A percentile compares a stretch with the other conserved stretches of the same genome.
Evolutionary conservation across 2,329 filamentous ascomycete genomes (phyloP).

Genomic region (Cordyceps pruinosa): DNA sequence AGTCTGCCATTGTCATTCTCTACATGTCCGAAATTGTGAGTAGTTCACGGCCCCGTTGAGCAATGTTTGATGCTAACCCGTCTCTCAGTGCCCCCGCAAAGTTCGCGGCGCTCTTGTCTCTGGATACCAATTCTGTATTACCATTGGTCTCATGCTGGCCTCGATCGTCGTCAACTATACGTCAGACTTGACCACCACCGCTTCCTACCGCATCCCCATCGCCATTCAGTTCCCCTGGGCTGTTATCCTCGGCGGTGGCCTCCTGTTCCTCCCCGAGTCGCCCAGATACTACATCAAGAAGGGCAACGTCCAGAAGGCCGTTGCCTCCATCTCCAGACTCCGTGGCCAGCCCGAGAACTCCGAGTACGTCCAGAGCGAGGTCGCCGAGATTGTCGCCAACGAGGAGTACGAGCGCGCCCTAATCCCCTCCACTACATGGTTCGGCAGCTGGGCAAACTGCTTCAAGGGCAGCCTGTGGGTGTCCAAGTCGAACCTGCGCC

Average conservation of each 20-base stretch:
- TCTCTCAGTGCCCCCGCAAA: conserved; percentile 50
- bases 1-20: conserved; percentile 71
- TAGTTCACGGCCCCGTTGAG: conserved; percentile 12
- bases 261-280: conserved; percentile 74
- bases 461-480: conserved; percentile 57
- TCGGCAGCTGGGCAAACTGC: conserved; percentile 62
- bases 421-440: conserved; percentile 58
- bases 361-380: conserved; percentile 68
- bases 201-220: conserved; percentile 75
- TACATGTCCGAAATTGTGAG: conserved; percentile 79
- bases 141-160: conserved; percentile 69
- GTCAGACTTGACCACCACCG: conserved; percentile 52
- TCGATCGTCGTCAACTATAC: conserved; percentile 68
- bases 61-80: conserved; percentile 18
- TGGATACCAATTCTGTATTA: conserved; percentile 79
- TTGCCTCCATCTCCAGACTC: conserved; percentile 55
- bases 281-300: conserved; percentile 81
- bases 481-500: conserved; percentile 60
- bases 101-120: conserved; percentile 73
- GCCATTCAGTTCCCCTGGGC: conserved; percentile 76
- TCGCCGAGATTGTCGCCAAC: conserved; percentile 83
- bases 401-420: conserved; percentile 73
- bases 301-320: conserved; percentile 59
- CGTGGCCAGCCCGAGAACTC: conserved; percentile 69
- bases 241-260: conserved; percentile 63